Conservation (phyloP, 2,329 filamentous ascomycete genomes). For the Elsinoe necatrix region DNA sequence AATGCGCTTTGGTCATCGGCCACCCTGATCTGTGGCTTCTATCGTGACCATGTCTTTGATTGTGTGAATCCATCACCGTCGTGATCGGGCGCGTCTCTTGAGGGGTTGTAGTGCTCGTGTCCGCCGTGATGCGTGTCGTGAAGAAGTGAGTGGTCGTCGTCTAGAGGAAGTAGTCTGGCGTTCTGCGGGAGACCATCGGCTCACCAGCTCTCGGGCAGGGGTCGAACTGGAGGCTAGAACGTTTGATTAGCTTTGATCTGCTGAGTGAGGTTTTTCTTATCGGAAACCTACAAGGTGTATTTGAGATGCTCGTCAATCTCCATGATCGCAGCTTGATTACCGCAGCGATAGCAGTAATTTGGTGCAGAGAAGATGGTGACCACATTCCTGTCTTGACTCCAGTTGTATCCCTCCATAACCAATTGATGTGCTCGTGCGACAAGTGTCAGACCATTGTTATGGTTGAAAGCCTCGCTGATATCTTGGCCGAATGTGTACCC, state of each 20-base stretch:
- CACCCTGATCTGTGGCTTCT: constrained; percentile 3
- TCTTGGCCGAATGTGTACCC: constrained; percentile 52
- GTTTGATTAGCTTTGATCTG: neutral
- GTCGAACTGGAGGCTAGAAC: constrained; percentile 90
- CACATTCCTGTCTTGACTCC: constrained; percentile 96
- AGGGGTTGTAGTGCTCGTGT: neutral
- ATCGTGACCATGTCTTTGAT: constrained; percentile 7
- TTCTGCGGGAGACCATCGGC: constrained; percentile 92
- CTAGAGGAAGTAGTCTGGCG: constrained; percentile 98
- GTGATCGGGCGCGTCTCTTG: neutral
- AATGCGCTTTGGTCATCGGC: neutral
- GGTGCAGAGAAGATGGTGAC: constrained; percentile 80
- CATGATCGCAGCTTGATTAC: constrained; percentile 99
- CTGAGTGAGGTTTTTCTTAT: neutral
- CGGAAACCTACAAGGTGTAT: constrained; percentile 93
- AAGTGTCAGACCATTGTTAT: constrained; percentile 94
- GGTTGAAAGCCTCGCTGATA: constrained; percentile 97
- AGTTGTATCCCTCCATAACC: constrained; percentile 99
- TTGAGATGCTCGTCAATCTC: constrained; percentile 99
- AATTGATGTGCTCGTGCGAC: constrained; percentile 95
- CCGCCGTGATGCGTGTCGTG: constrained; percentile 8
- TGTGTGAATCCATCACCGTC: neutral
- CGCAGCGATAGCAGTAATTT: constrained; percentile 93
- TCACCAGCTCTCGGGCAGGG: constrained; percentile 95
- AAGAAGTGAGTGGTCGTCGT: constrained; percentile 16